phyloP scores from a whole-genome alignment of 352 stramenopile species.

The Globisporangium middletonii region DNA sequence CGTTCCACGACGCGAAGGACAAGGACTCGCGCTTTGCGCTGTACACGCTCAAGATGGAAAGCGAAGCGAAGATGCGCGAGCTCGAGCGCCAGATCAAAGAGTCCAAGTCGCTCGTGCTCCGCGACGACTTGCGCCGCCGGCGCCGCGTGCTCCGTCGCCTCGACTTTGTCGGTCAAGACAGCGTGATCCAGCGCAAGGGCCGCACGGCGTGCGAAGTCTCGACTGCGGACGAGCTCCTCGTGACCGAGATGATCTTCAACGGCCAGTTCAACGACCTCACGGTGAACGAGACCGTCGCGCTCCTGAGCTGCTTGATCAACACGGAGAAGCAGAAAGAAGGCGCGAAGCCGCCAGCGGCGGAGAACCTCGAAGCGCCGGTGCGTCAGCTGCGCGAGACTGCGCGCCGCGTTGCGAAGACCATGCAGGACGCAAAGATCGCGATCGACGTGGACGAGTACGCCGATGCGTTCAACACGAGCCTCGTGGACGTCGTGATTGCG shows the following conservation, averaged over 20 bases:
- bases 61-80: constrained; percentile 89
- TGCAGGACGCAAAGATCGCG: constrained; percentile 89
- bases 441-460: constrained; percentile 98
- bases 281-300: constrained; percentile 94
- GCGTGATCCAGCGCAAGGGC: constrained; percentile 99
- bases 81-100: constrained; percentile 93
- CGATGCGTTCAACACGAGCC: constrained; percentile 95
- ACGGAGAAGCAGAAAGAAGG: constrained; percentile 92
- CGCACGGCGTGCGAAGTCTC: constrained; percentile 98
- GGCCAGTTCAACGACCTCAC: constrained; percentile 98
- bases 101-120: constrained; percentile 95
- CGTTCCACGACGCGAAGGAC: constrained; percentile 68
- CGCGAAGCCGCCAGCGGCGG: constrained; percentile 67
- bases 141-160: constrained; percentile 95
- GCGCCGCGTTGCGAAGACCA: constrained; percentile 87
- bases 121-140: constrained; percentile 93
- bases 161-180: constrained; percentile 94
- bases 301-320: constrained; percentile 97
- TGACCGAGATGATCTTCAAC: constrained; percentile 98
- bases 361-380: constrained; percentile 85
- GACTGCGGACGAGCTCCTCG: constrained; percentile 96
- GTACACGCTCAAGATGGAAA: constrained; percentile 91
- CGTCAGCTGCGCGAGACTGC: constrained; percentile 94
- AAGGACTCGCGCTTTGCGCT: constrained; percentile 76
- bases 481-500: constrained; percentile 97